Conservation (phyloP, 179 eudicot species). For the Patellifolia procumbens region DNA sequence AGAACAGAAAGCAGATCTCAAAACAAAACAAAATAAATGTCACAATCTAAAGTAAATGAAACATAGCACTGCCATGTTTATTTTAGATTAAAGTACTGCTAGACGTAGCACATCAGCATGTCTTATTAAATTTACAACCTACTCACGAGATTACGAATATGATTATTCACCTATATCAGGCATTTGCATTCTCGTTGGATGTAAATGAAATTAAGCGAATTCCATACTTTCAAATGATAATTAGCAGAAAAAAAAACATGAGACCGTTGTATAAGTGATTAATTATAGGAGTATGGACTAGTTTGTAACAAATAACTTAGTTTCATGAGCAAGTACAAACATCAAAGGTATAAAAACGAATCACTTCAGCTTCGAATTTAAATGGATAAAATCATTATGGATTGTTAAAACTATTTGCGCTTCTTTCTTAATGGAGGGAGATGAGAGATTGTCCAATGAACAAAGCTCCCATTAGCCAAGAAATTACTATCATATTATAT, state of each 20-base stretch:
- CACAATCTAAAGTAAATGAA: background rate
- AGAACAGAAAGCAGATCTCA: conserved; percentile 1
- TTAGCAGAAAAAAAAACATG: background rate
- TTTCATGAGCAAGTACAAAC: no score
- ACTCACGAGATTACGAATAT: no score
- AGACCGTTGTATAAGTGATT: background rate
- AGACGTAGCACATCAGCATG: background rate
- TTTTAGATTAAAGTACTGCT: background rate
- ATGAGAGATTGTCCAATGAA: no score
- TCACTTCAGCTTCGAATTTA: no score
- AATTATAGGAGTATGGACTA: background rate
- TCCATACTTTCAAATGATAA: background rate
- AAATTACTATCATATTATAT: no score
- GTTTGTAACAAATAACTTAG: no score
- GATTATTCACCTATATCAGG: background rate
- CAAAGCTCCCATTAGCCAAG: no score
- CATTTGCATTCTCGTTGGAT: background rate
- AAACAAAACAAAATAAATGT: background rate
- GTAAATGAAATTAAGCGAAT: background rate
- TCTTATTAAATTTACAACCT: background rate
- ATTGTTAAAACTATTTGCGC: no score
- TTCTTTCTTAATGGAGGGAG: no score
- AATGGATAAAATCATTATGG: no score
- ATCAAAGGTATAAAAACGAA: no score
- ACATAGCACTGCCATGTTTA: background rate